Evolutionary conservation across 768 basidiomycete species (phyloP).

Genomic region (Trametes villosa): DNA sequence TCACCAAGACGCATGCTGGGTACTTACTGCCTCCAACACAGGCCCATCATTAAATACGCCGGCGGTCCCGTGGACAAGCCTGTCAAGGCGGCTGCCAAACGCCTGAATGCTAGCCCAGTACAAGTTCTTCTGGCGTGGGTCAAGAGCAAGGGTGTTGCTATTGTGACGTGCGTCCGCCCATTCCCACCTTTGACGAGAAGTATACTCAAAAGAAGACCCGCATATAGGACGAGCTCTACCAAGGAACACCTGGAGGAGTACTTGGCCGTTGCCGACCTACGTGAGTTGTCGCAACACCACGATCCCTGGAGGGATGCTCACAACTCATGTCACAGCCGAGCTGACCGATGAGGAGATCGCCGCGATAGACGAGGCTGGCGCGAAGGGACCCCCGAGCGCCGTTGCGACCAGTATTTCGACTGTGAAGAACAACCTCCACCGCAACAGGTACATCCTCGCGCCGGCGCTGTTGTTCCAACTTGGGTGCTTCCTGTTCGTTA

Average conservation of each 20-base stretch:
- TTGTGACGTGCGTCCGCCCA: slow-evolving; percentile 66
- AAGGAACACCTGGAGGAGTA: slow-evolving; percentile 69
- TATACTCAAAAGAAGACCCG: background rate
- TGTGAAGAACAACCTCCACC: slow-evolving; percentile 5
- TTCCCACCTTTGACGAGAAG: too few species aligned
- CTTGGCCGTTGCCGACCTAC: slow-evolving; percentile 63
- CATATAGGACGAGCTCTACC: slow-evolving; percentile 58
- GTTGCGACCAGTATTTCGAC: background rate
- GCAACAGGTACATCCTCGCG: slow-evolving; percentile 3
- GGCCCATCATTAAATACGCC: slow-evolving; percentile 61
- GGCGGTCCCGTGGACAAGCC: slow-evolving; percentile 69
- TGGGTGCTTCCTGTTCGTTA: background rate
- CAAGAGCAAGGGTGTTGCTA: slow-evolving; percentile 63
- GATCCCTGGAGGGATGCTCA: background rate
- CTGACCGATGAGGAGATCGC: slow-evolving; percentile 61
- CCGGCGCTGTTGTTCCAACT: slow-evolving; percentile 2
- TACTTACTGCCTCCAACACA: slow-evolving; percentile 21
- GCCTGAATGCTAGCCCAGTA: slow-evolving; percentile 57
- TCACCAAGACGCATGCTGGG: background rate
- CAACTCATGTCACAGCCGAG: slow-evolving; percentile 41
- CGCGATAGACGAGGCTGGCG: slow-evolving; percentile 67
- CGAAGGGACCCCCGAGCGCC: slow-evolving; percentile 47
- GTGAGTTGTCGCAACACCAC: slow-evolving; percentile 33
- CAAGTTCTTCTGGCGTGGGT: slow-evolving; percentile 78
- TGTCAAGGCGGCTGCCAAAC: slow-evolving; percentile 54